Evolutionary conservation across 305 asterid species (phyloP).

Genomic region (Fraxinus albicans): DNA sequence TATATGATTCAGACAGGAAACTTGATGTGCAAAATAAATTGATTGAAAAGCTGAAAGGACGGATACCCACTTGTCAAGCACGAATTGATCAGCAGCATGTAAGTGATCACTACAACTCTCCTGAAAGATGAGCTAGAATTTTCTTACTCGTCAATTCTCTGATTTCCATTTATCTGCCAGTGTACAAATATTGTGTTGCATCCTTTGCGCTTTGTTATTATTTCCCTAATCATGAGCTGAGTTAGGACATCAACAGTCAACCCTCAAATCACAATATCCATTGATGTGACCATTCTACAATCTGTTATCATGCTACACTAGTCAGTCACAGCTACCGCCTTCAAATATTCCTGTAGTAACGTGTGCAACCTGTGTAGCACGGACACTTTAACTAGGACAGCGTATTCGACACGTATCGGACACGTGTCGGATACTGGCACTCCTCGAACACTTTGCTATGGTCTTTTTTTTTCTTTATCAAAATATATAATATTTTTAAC

Average conservation of each 20-base stretch:
- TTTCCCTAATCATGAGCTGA: background rate
- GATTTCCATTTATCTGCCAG: slow-evolving; percentile 11
- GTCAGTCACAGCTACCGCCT: background rate
- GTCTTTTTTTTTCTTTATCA: too few relatives aligned
- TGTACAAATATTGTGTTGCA: background rate
- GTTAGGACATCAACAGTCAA: background rate
- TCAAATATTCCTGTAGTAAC: background rate
- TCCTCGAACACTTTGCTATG: too few relatives aligned
- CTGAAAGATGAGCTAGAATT: background rate
- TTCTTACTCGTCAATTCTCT: background rate
- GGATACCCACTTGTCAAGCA: slow-evolving; percentile 68
- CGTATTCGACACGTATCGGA: too few relatives aligned
- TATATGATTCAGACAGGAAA: slow-evolving; percentile 66
- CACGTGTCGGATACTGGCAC: too few relatives aligned
- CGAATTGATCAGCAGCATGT: slow-evolving; percentile 67
- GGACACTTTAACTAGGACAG: background rate
- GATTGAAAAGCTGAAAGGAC: slow-evolving; percentile 59
- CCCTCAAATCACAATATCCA: background rate
- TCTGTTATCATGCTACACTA: background rate
- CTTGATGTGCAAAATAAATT: slow-evolving; percentile 47
- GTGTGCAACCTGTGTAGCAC: background rate
- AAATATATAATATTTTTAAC: too few relatives aligned
- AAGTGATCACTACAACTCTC: slow-evolving; percentile 28
- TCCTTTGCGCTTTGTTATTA: background rate
- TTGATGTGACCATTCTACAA: background rate